Conservation (phyloP, 2,329 filamentous ascomycete genomes). For the Apiospora rasikravindrae region DNA sequence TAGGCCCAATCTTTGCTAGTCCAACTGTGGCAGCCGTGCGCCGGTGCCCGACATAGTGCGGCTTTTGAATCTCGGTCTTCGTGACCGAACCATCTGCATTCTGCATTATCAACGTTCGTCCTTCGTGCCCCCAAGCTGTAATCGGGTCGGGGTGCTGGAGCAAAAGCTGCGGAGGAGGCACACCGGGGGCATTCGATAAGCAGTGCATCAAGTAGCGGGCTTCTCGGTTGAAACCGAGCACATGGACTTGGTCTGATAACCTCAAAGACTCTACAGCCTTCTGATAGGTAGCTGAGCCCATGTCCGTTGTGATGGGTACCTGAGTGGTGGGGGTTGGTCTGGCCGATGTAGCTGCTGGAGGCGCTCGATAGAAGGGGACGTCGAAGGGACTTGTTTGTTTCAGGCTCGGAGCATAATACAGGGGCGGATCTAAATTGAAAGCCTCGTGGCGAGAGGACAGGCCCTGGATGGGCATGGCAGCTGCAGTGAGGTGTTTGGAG, state of each 20-base stretch:
- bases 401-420: slow-evolving; percentile 15
- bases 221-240: slow-evolving; percentile 68
- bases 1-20: slow-evolving; percentile 18
- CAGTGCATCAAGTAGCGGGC: slow-evolving; percentile 71
- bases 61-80: slow-evolving; percentile 30
- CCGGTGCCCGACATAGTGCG: slow-evolving; percentile 27
- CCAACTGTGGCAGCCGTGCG: neutral
- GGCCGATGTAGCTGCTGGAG: neutral
- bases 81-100: slow-evolving; percentile 44
- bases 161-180: slow-evolving; percentile 69
- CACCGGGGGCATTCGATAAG: slow-evolving; percentile 59
- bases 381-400: neutral
- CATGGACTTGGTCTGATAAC: slow-evolving; percentile 53
- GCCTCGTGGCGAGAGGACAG: slow-evolving; percentile 32
- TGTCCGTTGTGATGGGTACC: neutral
- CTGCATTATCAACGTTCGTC: slow-evolving; percentile 50
- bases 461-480: slow-evolving; percentile 33
- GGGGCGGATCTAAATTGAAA: slow-evolving; percentile 30
- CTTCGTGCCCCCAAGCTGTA: slow-evolving; percentile 52
- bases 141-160: slow-evolving; percentile 55
- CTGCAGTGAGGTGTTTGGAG: slow-evolving; percentile 27
- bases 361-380: neutral
- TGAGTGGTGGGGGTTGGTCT: neutral
- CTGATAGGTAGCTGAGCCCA: slow-evolving; percentile 5
- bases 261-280: neutral